Conservation (phyloP, 257 asterid species). For the Solanum peruvianum region DNA sequence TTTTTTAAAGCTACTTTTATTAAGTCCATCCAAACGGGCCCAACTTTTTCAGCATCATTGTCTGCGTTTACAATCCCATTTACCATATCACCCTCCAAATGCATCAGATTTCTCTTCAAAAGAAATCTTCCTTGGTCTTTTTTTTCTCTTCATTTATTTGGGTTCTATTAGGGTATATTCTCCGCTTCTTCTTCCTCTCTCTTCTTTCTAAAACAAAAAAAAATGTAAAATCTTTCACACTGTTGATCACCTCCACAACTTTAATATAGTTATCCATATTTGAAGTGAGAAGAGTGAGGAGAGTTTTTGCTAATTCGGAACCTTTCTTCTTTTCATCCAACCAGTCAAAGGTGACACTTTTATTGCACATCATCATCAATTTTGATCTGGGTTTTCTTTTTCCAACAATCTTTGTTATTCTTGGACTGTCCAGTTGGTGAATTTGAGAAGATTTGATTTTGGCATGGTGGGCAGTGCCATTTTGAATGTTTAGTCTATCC, state of each 20-base stretch:
- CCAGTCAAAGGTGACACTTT: conserved; percentile 33
- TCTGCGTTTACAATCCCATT: neutral
- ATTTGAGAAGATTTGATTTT: conserved; percentile 9
- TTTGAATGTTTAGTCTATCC: conserved; percentile 2
- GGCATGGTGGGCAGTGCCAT: neutral
- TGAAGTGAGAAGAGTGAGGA: conserved; percentile 8
- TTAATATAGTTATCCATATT: neutral
- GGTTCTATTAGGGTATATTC: conserved; percentile 50
- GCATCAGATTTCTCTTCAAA: conserved; percentile 2
- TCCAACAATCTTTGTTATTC: neutral
- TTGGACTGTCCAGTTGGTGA: neutral
- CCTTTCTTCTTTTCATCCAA: neutral
- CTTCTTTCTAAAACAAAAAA: neutral
- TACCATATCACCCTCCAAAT: conserved; percentile 26
- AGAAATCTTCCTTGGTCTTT: neutral
- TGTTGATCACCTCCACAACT: neutral
- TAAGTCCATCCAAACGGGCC: no score
- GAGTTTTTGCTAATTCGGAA: conserved; percentile 5
- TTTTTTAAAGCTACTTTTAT: no score
- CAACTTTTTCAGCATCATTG: conserved; percentile 8
- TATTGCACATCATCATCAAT: neutral
- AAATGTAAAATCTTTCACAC: neutral
- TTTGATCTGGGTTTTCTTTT: neutral
- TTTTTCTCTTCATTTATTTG: conserved; percentile 7
- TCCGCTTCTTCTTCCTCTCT: neutral